phyloP scores from a whole-genome alignment of 148 eudicot genomes.

The Cornus suecica region DNA sequence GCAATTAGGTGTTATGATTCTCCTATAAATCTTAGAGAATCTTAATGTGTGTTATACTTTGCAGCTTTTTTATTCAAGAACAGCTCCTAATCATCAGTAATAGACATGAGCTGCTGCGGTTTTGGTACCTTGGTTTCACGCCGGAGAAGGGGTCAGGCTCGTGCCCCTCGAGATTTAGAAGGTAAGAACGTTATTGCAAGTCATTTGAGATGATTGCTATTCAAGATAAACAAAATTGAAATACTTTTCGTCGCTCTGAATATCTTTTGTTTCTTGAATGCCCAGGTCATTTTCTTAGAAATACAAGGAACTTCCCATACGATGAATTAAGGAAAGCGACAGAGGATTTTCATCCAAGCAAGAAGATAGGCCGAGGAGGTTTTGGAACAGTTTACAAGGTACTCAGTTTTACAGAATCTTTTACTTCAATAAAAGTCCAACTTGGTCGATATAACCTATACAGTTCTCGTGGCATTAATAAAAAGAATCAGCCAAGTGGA shows the following conservation, averaged over 20 bases:
- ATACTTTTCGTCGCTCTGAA: neutral
- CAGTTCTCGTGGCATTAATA: neutral
- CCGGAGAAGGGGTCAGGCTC: slow-evolving; percentile 17
- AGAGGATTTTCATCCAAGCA: slow-evolving; percentile 45
- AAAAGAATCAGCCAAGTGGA: neutral
- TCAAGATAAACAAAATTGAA: neutral
- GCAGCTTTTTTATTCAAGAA: neutral
- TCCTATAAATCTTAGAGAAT: neutral
- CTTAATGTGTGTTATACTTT: neutral
- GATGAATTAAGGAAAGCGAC: slow-evolving; percentile 65
- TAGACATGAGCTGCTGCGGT: slow-evolving; percentile 52
- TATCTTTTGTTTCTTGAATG: slow-evolving; percentile 15
- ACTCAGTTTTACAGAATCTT: slow-evolving; percentile 12
- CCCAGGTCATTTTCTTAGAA: slow-evolving; percentile 46
- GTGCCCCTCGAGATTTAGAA: slow-evolving; percentile 31
- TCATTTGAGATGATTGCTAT: neutral
- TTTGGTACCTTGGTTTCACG: slow-evolving; percentile 33
- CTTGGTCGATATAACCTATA: neutral
- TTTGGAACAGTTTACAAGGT: slow-evolving; percentile 92
- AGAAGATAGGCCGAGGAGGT: slow-evolving; percentile 87
- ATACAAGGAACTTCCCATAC: slow-evolving; percentile 57
- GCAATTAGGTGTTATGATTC: neutral
- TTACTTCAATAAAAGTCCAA: neutral
- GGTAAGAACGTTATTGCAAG: slow-evolving; percentile 27
- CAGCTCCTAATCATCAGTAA: neutral